phyloP scores from a whole-genome alignment of 805 yeast species.

The Saccharomycopsis malanga region DNA sequence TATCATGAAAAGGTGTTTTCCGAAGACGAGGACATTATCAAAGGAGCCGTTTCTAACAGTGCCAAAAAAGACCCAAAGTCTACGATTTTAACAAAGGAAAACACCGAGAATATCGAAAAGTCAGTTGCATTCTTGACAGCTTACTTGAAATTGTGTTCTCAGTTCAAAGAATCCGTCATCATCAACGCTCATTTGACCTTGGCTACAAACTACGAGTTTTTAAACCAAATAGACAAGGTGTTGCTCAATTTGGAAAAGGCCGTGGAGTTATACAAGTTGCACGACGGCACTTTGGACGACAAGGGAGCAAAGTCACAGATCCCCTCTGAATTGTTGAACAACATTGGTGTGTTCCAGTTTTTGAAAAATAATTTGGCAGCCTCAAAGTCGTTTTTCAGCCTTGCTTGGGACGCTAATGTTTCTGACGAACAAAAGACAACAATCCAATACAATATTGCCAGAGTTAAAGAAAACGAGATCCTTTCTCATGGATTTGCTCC shows the following conservation, averaged over 20 bases:
- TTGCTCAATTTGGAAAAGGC: slow-evolving; percentile 57
- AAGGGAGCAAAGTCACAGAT: slow-evolving; percentile 28
- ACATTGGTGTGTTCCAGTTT: slow-evolving; percentile 78
- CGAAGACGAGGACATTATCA: slow-evolving; percentile 14
- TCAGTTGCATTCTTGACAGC: slow-evolving; percentile 63
- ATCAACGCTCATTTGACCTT: slow-evolving; percentile 62
- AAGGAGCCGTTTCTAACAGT: slow-evolving; percentile 3
- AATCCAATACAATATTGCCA: slow-evolving; percentile 67
- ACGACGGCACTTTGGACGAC: slow-evolving; percentile 31
- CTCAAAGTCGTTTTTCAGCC: slow-evolving; percentile 49
- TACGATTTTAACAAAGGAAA: slow-evolving; percentile 23
- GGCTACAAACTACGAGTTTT: slow-evolving; percentile 62
- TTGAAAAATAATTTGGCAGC: slow-evolving; percentile 52
- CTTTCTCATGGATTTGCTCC: slow-evolving; percentile 8
- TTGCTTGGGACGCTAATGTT: slow-evolving; percentile 34
- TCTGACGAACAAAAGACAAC: slow-evolving; percentile 34
- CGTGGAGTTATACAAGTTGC: slow-evolving; percentile 39
- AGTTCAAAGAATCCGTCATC: slow-evolving; percentile 48
- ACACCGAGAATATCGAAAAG: slow-evolving; percentile 33
- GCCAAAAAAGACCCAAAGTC: slow-evolving; percentile 17
- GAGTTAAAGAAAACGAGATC: slow-evolving; percentile 50
- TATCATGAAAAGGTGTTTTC: slow-evolving; percentile 45
- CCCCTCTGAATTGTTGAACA: slow-evolving; percentile 62
- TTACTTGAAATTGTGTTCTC: slow-evolving; percentile 56
- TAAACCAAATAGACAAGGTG: slow-evolving; percentile 56